A percentile compares a stretch with the other conserved stretches of the same genome.
Conservation (phyloP, 805 yeast genomes). For the Sugiyamaella qingdaonensis region DNA sequence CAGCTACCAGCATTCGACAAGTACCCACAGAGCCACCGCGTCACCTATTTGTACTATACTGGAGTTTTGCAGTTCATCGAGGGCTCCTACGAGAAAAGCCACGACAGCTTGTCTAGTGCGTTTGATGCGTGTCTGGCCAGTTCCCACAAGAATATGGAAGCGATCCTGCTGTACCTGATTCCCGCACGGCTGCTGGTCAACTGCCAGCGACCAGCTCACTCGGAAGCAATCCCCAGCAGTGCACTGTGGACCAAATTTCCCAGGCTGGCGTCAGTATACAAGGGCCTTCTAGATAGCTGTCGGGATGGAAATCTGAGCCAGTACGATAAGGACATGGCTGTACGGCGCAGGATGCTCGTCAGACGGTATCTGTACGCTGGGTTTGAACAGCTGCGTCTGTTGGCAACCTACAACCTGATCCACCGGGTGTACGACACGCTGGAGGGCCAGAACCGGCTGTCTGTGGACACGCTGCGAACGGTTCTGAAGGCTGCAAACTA, state of each 20-base stretch:
- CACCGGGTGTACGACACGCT: constrained; percentile 35
- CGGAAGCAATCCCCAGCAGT: constrained; percentile 42
- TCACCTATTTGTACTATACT: constrained; percentile 63
- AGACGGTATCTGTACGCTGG: constrained; percentile 58
- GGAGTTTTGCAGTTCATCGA: constrained; percentile 65
- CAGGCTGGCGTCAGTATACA: constrained; percentile 39
- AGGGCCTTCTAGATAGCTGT: constrained; percentile 47
- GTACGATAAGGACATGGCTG: constrained; percentile 45
- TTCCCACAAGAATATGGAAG: constrained; percentile 14
- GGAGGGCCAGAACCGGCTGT: constrained; percentile 32
- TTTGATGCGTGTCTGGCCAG: constrained; percentile 35
- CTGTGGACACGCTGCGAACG: constrained; percentile 40
- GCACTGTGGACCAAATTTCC: constrained; percentile 42
- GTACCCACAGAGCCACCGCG: constrained; percentile 49
- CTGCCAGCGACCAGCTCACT: not conserved
- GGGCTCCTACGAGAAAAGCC: constrained; percentile 51
- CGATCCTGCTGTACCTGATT: constrained; percentile 53
- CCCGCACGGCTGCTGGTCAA: constrained; percentile 57
- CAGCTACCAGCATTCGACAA: constrained; percentile 49
- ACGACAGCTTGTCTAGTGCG: constrained; percentile 50
- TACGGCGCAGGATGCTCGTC: constrained; percentile 49
- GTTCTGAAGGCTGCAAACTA: constrained; percentile 38
- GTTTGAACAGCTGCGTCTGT: constrained; percentile 47
- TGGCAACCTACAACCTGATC: constrained; percentile 50
- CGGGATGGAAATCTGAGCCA: constrained; percentile 50